A percentile compares a stretch with the other conserved stretches of the same genome.
Evolutionary conservation across 1,284 basidiomycete genomes (phyloP).

Genomic region (Athelia sp.): DNA sequence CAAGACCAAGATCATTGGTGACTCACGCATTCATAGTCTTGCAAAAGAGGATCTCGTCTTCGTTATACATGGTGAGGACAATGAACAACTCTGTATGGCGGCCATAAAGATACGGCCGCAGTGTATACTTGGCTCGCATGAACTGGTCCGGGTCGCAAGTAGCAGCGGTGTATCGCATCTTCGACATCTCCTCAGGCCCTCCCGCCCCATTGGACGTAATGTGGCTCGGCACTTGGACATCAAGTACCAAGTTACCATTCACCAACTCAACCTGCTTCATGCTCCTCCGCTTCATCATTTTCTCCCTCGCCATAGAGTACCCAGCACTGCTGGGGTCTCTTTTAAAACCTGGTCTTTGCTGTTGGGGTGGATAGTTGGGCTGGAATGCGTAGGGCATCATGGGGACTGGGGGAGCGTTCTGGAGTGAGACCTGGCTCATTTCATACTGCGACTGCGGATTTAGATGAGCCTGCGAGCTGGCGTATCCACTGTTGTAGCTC

Average conservation of each 20-base stretch:
- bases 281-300: conserved; percentile 74
- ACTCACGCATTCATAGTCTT: conserved; percentile 84
- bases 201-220: conserved; percentile 67
- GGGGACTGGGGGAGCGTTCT: conserved; percentile 47
- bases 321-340: conserved; percentile 48
- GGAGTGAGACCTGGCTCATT: conserved; percentile 43
- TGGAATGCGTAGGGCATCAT: conserved; percentile 36
- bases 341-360: conserved; percentile 43
- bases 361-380: conserved; percentile 51
- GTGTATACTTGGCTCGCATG: conserved; percentile 70
- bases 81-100: conserved; percentile 92
- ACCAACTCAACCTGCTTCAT: conserved; percentile 78
- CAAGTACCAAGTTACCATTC: conserved; percentile 81
- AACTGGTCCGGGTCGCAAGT: conserved; percentile 94
- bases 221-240: conserved; percentile 73
- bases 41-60: conserved; percentile 83
- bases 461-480: conserved; percentile 68
- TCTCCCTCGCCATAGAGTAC: conserved; percentile 66
- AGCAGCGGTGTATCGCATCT: conserved; percentile 88
- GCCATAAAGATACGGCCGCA: conserved; percentile 80
- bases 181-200: conserved; percentile 73
- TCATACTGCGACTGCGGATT: conserved; percentile 44
- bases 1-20: too few species aligned
- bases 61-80: conserved; percentile 96
- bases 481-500: conserved; percentile 60